Conservation (phyloP, 345 rosid species). For the Euphorbia tirucalli region DNA sequence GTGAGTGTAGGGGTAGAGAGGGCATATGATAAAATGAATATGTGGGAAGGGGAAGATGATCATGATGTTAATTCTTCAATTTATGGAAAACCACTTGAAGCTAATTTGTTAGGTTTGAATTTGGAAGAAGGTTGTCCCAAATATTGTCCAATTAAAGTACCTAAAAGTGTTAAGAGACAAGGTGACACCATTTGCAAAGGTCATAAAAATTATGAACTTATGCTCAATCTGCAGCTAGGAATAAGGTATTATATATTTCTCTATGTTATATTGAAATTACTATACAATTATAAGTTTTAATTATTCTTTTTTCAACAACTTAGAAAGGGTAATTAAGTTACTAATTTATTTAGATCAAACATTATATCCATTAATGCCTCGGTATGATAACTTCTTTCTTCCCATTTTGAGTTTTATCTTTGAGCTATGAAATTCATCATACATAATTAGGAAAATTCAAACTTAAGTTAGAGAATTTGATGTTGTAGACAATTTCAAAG, state of each 20-base stretch:
- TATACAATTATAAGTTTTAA: too few species aligned
- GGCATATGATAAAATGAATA: constrained; percentile 60
- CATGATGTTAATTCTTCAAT: not conserved
- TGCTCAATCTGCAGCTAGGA: constrained; percentile 88
- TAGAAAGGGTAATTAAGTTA: too few species aligned
- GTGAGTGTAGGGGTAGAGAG: constrained; percentile 74
- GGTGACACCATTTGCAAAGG: constrained; percentile 90
- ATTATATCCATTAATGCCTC: too few species aligned
- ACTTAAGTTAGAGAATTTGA: too few species aligned
- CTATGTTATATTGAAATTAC: too few species aligned
- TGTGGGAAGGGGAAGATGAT: constrained; percentile 51
- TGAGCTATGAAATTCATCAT: too few species aligned
- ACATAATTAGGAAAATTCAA: too few species aligned
- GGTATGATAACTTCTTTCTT: too few species aligned
- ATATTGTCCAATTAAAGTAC: constrained; percentile 55
- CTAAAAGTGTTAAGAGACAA: constrained; percentile 63
- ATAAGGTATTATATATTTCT: constrained; percentile 31
- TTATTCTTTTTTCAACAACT: too few species aligned
- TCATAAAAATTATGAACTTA: constrained; percentile 86
- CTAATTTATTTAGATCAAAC: too few species aligned
- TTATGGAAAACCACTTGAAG: constrained; percentile 16
- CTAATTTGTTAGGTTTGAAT: constrained; percentile 46
- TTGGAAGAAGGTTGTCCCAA: constrained; percentile 36
- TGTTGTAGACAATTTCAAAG: too few species aligned
- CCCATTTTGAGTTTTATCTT: too few species aligned